Percentiles rank a stretch among this genome's conserved stretches.
phyloP scores from a whole-genome alignment of 768 basidiomycete species.

The Boletus sp. region DNA sequence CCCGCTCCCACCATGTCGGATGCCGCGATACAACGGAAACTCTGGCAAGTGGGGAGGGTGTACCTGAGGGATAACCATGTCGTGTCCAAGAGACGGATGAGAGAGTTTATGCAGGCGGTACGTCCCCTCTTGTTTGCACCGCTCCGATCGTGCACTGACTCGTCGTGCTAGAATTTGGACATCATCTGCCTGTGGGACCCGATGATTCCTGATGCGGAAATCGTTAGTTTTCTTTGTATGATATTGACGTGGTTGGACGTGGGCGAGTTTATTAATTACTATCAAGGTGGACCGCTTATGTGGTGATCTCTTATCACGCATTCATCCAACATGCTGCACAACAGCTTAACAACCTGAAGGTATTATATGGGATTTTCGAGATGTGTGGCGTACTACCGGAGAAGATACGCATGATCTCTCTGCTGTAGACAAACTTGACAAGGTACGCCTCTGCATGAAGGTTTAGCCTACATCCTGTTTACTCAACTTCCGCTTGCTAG shows the following conservation, averaged over 20 bases:
- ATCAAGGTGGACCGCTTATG: conserved; percentile 62
- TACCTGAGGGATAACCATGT: conserved; percentile 93
- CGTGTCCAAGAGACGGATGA: conserved; percentile 64
- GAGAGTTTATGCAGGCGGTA: conserved; percentile 85
- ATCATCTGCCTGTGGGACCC: conserved; percentile 89
- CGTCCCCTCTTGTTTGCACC: conserved; percentile 18
- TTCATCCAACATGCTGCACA: not conserved
- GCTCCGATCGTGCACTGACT: not conserved
- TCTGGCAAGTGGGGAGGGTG: conserved; percentile 99
- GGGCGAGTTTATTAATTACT: conserved; percentile 90
- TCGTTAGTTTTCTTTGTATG: conserved; percentile 79
- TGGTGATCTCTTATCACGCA: not conserved
- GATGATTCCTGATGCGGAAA: conserved; percentile 96
- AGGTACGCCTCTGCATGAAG: conserved; percentile 49
- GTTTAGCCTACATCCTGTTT: not conserved
- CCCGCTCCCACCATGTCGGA: conserved; percentile 94
- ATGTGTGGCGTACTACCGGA: conserved; percentile 91
- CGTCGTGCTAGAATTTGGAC: conserved; percentile 79
- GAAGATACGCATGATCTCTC: conserved; percentile 92
- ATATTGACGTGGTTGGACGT: conserved; percentile 81
- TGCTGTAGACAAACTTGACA: conserved; percentile 98
- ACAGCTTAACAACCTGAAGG: conserved; percentile 93
- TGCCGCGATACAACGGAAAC: conserved; percentile 73
- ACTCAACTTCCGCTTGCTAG: conserved; percentile 34
- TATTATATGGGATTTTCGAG: conserved; percentile 94